Evolutionary conservation across 345 rosid genomes (phyloP).

Genomic region (Laguncularia racemosa): DNA sequence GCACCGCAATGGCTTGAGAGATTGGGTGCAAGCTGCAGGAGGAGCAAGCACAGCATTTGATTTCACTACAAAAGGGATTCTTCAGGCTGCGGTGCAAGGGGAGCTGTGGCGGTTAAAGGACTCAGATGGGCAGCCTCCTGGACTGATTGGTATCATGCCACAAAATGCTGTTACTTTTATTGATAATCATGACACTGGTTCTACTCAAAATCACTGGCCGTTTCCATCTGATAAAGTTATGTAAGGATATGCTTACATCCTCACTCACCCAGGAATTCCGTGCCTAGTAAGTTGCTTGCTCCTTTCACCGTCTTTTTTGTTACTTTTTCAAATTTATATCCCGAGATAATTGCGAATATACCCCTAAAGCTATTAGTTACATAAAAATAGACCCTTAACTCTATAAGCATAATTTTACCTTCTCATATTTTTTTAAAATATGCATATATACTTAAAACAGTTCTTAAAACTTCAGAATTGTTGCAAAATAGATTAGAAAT

Average conservation of each 20-base stretch:
- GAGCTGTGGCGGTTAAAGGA: constrained; percentile 73
- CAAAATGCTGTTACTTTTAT: constrained; percentile 71
- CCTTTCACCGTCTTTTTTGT: constrained; percentile 1
- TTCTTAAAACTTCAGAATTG: too few relatives aligned
- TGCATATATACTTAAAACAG: too few relatives aligned
- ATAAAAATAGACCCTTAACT: too few relatives aligned
- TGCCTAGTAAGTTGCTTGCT: constrained; percentile 38
- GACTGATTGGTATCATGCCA: constrained; percentile 66
- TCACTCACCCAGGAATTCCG: constrained; percentile 77
- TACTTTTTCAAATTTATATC: not conserved
- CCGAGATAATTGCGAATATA: too few relatives aligned
- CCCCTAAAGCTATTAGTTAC: too few relatives aligned
- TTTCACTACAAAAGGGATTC: constrained; percentile 81
- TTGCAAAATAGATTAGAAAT: too few relatives aligned
- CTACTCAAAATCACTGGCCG: constrained; percentile 51
- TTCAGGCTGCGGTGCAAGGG: constrained; percentile 69
- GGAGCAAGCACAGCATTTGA: constrained; percentile 66
- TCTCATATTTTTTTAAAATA: too few relatives aligned
- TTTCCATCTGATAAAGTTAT: constrained; percentile 80
- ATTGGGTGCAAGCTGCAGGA: constrained; percentile 60
- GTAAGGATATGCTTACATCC: constrained; percentile 85
- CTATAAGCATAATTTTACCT: too few relatives aligned
- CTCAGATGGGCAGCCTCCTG: constrained; percentile 63
- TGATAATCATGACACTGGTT: constrained; percentile 79
- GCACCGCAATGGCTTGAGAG: constrained; percentile 45